Conservation (phyloP, 108 stramenopile species). For the Cyclotella sp. region DNA sequence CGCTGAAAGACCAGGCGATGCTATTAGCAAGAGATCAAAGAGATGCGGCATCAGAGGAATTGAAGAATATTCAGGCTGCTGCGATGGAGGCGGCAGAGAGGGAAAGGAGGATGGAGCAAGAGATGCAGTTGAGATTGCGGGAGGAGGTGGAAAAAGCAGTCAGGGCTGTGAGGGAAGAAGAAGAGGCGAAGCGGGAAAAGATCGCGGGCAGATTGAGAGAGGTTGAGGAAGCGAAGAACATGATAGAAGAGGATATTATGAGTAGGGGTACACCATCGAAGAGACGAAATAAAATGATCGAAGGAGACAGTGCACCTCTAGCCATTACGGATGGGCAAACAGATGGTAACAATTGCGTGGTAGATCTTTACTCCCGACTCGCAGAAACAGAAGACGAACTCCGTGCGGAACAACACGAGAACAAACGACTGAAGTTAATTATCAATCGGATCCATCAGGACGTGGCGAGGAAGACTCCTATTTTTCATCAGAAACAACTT, state of each 20-base stretch:
- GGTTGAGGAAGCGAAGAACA: conserved; percentile 37
- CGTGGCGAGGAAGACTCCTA: conserved; percentile 75
- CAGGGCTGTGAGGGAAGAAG: conserved; percentile 54
- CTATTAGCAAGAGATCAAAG: conserved; percentile 55
- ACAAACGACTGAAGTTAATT: conserved; percentile 64
- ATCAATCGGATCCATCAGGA: conserved; percentile 75
- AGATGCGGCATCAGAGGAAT: conserved; percentile 48
- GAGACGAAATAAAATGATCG: conserved; percentile 27
- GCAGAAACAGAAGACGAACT: conserved; percentile 77
- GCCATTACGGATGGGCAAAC: conserved; percentile 44
- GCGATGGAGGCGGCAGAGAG: conserved; percentile 63
- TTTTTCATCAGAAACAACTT: conserved; percentile 72
- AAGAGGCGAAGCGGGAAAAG: conserved; percentile 46
- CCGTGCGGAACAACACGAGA: conserved; percentile 54
- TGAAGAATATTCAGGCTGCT: conserved; percentile 55
- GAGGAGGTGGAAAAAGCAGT: conserved; percentile 54
- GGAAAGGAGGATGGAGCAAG: conserved; percentile 31
- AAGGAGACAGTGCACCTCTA: conserved; percentile 17
- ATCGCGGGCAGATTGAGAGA: conserved; percentile 47
- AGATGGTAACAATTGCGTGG: conserved; percentile 66
- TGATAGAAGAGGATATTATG: conserved; percentile 50
- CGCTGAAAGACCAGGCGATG: conserved; percentile 72
- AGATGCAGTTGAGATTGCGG: conserved; percentile 45
- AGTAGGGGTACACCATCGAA: conserved; percentile 21
- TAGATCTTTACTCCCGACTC: conserved; percentile 73